Evolutionary conservation across 768 basidiomycete species (phyloP), one percentile per base, ranked within the genome.

Genomic region (Pisolithus tinctorius): DNA sequence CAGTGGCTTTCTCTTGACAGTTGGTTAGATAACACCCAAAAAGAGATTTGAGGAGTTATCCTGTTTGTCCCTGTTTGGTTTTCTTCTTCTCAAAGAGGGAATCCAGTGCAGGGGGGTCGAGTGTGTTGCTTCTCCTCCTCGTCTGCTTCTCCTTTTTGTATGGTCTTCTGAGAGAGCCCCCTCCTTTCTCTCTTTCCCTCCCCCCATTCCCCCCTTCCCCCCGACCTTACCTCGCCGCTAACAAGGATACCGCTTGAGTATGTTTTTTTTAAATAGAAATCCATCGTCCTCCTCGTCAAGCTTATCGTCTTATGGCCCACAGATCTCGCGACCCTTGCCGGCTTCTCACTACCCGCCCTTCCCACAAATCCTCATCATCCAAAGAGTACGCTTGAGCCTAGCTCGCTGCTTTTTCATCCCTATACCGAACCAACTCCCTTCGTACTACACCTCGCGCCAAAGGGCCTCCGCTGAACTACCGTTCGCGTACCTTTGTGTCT

Each of bases 281-380:
- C 39, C n/a, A 4, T 31, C 47, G 16, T 10, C 13, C 34, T 25
- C 51, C 14, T 17, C 14, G 13, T 44, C 20, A 8, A 51, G 45
- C 45, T 42, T 34, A 48, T 43, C 51, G 29, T 13, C 54, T 48
- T 29, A 50, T 49, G 30, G 3, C 40, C 44, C 34, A 38, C 62
- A 88, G 84, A 80, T 79, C 88, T 91, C 88, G 88, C 88, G 88
- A 91, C 88, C 88, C 89, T 91, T 90, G 83, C 77, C 86, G 86
- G 85, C 83, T 73, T 79, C 86, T 76, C 69, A 71, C 69, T 58
- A 60, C 63, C 79, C 85, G 77, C 70, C 70, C 58, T 55, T 59
- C 63, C 55, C 58, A 56, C 51, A 26, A 48, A 42, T 59, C 60
- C 66, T 67, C 67, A 69, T 70, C 65, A 63, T 68, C 63, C 64